Conservation (phyloP, 2,329 filamentous ascomycete species). For the Calonectria hawksworthii region DNA sequence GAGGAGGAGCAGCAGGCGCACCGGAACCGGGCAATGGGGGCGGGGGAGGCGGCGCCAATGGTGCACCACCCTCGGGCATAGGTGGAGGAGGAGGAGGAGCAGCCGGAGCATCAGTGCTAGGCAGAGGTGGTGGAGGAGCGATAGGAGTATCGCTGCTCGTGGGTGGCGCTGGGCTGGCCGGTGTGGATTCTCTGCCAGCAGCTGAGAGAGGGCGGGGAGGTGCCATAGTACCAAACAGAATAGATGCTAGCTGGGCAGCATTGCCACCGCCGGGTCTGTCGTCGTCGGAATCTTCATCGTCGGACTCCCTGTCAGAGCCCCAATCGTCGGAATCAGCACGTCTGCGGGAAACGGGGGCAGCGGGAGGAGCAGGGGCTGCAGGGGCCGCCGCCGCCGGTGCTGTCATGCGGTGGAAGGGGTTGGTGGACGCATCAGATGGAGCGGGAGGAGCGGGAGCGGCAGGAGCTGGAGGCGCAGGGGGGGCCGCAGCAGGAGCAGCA, state of each 20-base stretch:
- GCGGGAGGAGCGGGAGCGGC: slow-evolving; percentile 54
- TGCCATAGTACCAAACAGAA: slow-evolving; percentile 97
- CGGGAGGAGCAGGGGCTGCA: slow-evolving; percentile 59
- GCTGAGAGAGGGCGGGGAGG: slow-evolving; percentile 91
- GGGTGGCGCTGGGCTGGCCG: slow-evolving; percentile 54
- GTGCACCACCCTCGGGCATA: slow-evolving; percentile 42
- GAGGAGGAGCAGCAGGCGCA: slow-evolving; percentile 55
- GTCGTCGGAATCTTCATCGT: slow-evolving; percentile 71
- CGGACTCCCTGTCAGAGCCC: slow-evolving; percentile 79
- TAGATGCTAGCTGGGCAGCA: slow-evolving; percentile 92
- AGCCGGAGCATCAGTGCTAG: slow-evolving; percentile 47
- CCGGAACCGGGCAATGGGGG: slow-evolving; percentile 52
- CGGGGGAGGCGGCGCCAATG: slow-evolving; percentile 49
- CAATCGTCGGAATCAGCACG: slow-evolving; percentile 78
- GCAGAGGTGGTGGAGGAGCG: slow-evolving; percentile 53
- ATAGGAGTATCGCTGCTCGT: slow-evolving; percentile 57
- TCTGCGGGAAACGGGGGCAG: slow-evolving; percentile 67
- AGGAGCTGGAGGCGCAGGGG: slow-evolving; percentile 53
- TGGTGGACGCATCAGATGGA: slow-evolving; percentile 79
- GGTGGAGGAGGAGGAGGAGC: slow-evolving; percentile 51
- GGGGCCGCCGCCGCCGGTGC: slow-evolving; percentile 56
- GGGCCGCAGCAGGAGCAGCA: slow-evolving; percentile 46
- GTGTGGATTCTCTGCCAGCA: slow-evolving; percentile 76
- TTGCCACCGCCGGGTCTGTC: slow-evolving; percentile 84
- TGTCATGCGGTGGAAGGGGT: slow-evolving; percentile 90